Conservation (phyloP, 164 flowering plant species). For the Annona squamosa region DNA sequence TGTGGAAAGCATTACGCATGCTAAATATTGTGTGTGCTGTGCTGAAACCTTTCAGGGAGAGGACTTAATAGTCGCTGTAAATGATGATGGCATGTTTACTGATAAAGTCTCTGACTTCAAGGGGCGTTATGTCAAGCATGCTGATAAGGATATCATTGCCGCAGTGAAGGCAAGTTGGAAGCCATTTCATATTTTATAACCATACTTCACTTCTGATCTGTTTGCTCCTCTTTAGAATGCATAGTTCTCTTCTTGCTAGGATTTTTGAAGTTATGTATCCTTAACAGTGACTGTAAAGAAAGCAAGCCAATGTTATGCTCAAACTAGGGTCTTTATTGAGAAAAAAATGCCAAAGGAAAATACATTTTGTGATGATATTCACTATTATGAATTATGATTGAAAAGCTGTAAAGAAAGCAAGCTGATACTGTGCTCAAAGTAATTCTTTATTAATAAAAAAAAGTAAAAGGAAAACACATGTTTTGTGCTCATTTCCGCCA, state of each 20-base stretch:
- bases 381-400: too few relatives aligned
- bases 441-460: too few relatives aligned
- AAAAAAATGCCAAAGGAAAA: not conserved
- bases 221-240: not conserved
- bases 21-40: not conserved
- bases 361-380: too few relatives aligned
- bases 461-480: not conserved
- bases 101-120: slow-evolving; percentile 60
- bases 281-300: not conserved
- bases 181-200: not conserved
- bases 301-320: not conserved
- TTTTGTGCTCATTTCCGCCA: too few relatives aligned
- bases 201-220: not conserved
- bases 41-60: slow-evolving; percentile 51
- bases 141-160: slow-evolving; percentile 75
- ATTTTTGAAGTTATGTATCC: not conserved
- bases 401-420: not conserved
- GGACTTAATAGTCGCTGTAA: slow-evolving; percentile 76
- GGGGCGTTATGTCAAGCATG: slow-evolving; percentile 86
- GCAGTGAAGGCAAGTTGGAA: slow-evolving; percentile 49
- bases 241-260: not conserved
- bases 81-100: slow-evolving; percentile 91
- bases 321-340: not conserved
- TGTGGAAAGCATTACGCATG: not conserved
- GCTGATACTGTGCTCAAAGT: too few relatives aligned